These are phyloP conservation scores for Orbilia oligospora DNA, from an alignment of 2,329 filamentous ascomycete species.

Conservation along the genomic window DNA sequence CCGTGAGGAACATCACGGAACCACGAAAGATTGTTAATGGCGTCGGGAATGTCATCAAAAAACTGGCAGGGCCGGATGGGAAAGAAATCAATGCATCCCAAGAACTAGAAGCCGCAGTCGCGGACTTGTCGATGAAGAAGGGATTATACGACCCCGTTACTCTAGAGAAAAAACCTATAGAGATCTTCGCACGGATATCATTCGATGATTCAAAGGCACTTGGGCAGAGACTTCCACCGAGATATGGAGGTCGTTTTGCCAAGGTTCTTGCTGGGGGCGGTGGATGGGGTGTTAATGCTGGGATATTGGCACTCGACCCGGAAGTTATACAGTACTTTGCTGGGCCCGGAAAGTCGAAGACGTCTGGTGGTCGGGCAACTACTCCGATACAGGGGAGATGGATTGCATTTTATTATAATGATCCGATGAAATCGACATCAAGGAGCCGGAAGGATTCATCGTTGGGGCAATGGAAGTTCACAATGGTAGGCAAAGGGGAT, in stretches of 20 bases:
- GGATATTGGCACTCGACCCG: conserved; percentile 83
- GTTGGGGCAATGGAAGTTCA: neutral
- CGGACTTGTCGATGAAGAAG: conserved; percentile 71
- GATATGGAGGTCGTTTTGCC: conserved; percentile 64
- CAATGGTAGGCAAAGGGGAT: neutral
- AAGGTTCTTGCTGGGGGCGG: conserved; percentile 74
- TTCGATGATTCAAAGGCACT: neutral
- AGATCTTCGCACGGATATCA: conserved; percentile 40
- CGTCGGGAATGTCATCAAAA: conserved; percentile 84
- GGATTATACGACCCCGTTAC: conserved; percentile 36
- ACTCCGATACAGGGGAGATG: neutral
- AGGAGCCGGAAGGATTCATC: neutral
- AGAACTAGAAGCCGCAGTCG: conserved; percentile 78
- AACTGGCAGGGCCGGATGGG: conserved; percentile 67
- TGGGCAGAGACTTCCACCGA: neutral
- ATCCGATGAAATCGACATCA: neutral
- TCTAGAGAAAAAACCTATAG: conserved; percentile 26
- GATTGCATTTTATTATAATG: neutral
- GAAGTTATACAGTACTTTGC: conserved; percentile 66
- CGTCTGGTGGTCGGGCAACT: neutral
- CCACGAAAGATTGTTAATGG: conserved; percentile 76
- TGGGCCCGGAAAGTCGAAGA: conserved; percentile 3
- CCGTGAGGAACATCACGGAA: conserved; percentile 76
- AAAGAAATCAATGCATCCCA: conserved; percentile 75
- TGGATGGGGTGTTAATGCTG: conserved; percentile 86